Conservation (phyloP, 2,329 filamentous ascomycete species). For the Botrytis byssoidea region DNA sequence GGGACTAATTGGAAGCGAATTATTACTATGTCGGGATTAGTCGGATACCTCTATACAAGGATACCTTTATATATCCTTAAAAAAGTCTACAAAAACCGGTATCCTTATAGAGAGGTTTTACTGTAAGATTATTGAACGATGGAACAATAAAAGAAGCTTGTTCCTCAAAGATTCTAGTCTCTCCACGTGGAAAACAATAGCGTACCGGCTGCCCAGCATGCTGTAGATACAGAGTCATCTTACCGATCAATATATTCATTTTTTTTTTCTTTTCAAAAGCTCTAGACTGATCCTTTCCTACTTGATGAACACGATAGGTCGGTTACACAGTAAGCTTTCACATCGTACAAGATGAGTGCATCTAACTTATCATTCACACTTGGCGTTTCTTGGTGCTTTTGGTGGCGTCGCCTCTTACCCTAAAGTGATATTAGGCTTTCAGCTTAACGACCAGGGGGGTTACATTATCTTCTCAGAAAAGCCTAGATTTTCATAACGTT, state of each 20-base stretch:
- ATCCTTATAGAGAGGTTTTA: too few species aligned
- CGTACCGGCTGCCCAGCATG: background rate
- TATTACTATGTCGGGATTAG: too few species aligned
- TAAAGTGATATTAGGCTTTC: background rate
- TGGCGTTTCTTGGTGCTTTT: slow-evolving; percentile 1
- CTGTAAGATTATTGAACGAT: background rate
- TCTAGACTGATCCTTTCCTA: background rate
- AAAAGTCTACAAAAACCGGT: too few species aligned
- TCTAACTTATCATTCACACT: background rate
- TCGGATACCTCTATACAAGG: too few species aligned
- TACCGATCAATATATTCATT: background rate
- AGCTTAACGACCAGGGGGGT: background rate
- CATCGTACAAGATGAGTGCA: background rate
- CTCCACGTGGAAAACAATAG: slow-evolving; percentile 9
- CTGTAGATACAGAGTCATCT: background rate
- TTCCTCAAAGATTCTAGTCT: background rate
- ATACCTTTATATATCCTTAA: too few species aligned
- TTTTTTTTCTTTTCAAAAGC: background rate
- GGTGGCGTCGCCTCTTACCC: background rate
- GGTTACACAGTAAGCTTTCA: background rate
- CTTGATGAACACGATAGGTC: background rate
- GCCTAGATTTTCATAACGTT: background rate
- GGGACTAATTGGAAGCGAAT: too few species aligned
- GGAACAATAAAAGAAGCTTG: background rate
- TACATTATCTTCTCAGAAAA: background rate